A percentile compares a stretch with the other conserved stretches of the same genome.
Evolutionary conservation across 108 stramenopile species (phyloP).

Genomic region (Fistulifera pelliculosa): DNA sequence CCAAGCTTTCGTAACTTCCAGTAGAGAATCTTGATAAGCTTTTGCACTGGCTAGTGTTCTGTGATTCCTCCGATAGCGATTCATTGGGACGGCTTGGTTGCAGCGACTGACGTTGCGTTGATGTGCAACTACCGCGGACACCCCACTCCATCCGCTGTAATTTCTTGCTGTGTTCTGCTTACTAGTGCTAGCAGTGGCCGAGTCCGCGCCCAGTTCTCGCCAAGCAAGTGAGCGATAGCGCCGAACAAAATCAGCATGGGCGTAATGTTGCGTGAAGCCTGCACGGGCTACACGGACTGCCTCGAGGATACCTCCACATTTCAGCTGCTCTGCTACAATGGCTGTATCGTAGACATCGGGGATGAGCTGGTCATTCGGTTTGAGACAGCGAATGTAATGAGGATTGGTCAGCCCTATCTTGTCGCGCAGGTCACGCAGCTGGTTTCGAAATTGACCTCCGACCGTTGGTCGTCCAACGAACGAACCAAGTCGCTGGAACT

Average conservation of each 20-base stretch:
- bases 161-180: constrained; percentile 1
- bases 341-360: constrained; percentile 70
- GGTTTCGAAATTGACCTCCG: constrained; percentile 65
- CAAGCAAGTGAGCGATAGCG: constrained; percentile 48
- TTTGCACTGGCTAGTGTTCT: constrained; percentile 4
- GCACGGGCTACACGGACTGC: constrained; percentile 83
- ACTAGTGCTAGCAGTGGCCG: constrained; percentile 1
- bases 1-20: background rate
- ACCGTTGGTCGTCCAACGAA: constrained; percentile 48
- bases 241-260: constrained; percentile 59
- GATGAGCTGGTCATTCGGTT: constrained; percentile 82
- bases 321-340: constrained; percentile 79
- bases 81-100: background rate
- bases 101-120: background rate
- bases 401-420: constrained; percentile 73
- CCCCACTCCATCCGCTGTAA: background rate
- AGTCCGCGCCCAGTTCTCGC: constrained; percentile 15
- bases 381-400: constrained; percentile 87
- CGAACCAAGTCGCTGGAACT: constrained; percentile 27
- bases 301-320: constrained; percentile 87
- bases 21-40: background rate
- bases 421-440: constrained; percentile 46
- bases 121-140: background rate
- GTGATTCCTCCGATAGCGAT: background rate
- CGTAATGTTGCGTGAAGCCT: constrained; percentile 84